Base-by-base conservation (phyloP, 192 early-diverging fungal genomes). In the Geranomyces variabilis region DNA sequence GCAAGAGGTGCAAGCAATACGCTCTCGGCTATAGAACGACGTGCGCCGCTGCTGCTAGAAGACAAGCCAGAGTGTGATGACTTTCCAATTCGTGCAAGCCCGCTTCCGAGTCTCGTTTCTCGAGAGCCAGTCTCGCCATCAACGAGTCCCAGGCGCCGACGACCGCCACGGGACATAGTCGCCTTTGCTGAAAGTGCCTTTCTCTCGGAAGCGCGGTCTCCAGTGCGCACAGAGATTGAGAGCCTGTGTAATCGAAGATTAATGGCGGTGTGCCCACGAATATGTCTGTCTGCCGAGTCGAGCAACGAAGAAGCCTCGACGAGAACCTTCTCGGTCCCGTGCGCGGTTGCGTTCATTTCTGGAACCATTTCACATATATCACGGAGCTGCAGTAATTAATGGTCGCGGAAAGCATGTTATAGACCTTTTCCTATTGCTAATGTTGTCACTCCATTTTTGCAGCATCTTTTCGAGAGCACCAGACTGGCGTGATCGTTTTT, bases 281-380 rank as follows among this genome's bases (percentile, higher is more conserved):
- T 41, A 3, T 41, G 36, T 10, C 36, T 41, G 10, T 41, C 5
- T 41, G 36, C 36, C 5, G 36, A 10, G 10, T 7, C 36, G 36
- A 10, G 36, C 36, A 41, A 41, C 10, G 36, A 7, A 7, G 36
- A 41, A 41, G 36, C 3, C 5, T 10, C 36, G 10, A 7, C 36
- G 10, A 41, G 10, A 41, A 41, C 36, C 3, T 10, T 41, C 5
- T 41, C 36, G 10, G 36, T 41, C 5, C 36, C 36, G 10, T 7
- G 5, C 36, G 48, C 56, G 14, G 56, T 71, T n/a, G 69, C 69
- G 14, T 71, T 47, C 28, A 41, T 47, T 22, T 71, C 69, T 14
- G 59, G 60, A 31, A 71, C 69, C 28, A 63, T 71, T 24, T 26
- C 30, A n/a, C 69, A 71, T 44, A 71, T 71, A 43, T 17, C 30